These are phyloP conservation scores for Dianthus caryophyllus DNA, from an alignment of 148 eudicot species.

Conservation along the genomic window DNA sequence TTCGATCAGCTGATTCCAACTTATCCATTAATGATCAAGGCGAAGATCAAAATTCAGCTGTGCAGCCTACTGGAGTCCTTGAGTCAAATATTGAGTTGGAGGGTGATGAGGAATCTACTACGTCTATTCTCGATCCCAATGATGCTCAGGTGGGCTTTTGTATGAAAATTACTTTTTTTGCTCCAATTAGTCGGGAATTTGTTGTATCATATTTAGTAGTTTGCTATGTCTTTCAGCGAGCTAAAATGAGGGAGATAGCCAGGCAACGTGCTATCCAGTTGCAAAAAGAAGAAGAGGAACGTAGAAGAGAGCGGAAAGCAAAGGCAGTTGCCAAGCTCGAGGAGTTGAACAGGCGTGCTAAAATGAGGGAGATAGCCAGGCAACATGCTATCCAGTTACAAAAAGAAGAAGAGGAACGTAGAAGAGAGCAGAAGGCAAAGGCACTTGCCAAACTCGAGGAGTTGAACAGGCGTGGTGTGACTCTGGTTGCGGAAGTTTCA, in stretches of 20 bases:
- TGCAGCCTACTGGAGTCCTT: conserved; percentile 33
- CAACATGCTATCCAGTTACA: conserved; percentile 74
- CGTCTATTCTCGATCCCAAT: conserved; percentile 38
- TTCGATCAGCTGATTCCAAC: conserved; percentile 31
- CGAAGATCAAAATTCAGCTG: conserved; percentile 20
- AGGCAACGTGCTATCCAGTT: conserved; percentile 74
- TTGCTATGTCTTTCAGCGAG: conserved; percentile 49
- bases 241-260: conserved; percentile 71
- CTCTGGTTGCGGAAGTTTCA: conserved; percentile 39
- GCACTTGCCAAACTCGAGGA: conserved; percentile 92
- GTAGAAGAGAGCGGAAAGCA: conserved; percentile 81
- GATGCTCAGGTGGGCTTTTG: conserved; percentile 42
- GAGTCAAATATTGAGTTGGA: conserved; percentile 29
- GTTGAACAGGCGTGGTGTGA: conserved; percentile 63
- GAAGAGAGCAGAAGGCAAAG: conserved; percentile 86
- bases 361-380: conserved; percentile 74
- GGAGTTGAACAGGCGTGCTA: conserved; percentile 88
- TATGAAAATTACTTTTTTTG: conserved; percentile 5
- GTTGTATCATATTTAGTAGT: conserved; percentile 11
- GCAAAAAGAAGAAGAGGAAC: conserved; percentile 92
- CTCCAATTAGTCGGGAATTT: not conserved
- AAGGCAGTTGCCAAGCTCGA: conserved; percentile 91
- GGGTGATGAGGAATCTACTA: conserved; percentile 33
- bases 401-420: conserved; percentile 92
- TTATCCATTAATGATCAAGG: conserved; percentile 26